Base-by-base conservation (phyloP, 106 monocot genomes). In the Triglochin maritima region DNA sequence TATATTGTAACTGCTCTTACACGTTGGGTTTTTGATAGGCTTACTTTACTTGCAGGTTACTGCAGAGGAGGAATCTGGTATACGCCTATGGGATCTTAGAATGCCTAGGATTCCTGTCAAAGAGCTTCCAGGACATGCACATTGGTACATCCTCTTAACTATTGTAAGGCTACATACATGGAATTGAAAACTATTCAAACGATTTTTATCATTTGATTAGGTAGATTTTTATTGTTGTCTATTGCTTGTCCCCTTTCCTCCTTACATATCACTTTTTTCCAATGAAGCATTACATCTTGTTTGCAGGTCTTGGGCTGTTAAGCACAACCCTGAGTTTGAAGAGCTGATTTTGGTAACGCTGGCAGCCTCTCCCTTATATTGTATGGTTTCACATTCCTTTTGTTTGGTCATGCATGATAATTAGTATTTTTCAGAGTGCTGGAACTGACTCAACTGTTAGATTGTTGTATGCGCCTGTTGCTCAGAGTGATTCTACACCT, bases 381-480 rank as follows among this genome's bases (percentile, higher is more conserved):
- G 7, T 46, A 44, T 16, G n/a, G 9, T 17, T 49, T 61, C 44
- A 45, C 16, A 59, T 70, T 15, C 48, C 11, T 8, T 3, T 60
- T 50, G 3, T n/a, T 65, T 43, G 59, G 49, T 79, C 49, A 63
- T 61, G 83, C 17, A 82, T 70, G 42, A 6, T 46, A 46, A 46
- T 55, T 10, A 50, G 8, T 71, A 77, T 48, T 64, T 75, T 78
- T 9, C 81, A 96, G 96, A 96, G 88, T 86, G 83, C 87, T 66
- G 96, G 96, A 61, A 96, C 91, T 59, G 96, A 91, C 80, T 96
- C 96, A 72, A 76, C 96, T 77, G 96, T 96, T 14, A 91, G 88
- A 60, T 84, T 96, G 59, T 90, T 87, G 85, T 72, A 73, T 59
- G 87, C 77, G 50, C 63, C 71, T 72, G 12, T 56, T 6, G 13